phyloP scores from a whole-genome alignment of 2,329 filamentous ascomycete species.

The Penicillium concentricum region DNA sequence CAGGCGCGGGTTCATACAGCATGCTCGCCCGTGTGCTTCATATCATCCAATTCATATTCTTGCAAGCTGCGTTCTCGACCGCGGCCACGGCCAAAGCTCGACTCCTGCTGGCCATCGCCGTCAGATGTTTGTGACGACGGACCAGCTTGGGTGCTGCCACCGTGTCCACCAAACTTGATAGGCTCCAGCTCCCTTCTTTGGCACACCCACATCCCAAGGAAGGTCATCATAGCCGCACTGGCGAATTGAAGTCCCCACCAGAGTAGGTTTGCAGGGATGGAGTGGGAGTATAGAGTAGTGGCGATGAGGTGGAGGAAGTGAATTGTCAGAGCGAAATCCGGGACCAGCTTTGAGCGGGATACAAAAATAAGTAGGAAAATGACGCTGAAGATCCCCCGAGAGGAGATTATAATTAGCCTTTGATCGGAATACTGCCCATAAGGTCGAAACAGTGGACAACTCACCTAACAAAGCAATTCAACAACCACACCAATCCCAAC shows the following conservation, averaged over 20 bases:
- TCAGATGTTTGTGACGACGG: slow-evolving; percentile 13
- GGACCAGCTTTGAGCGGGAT: slow-evolving; percentile 86
- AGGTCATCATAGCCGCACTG: slow-evolving; percentile 63
- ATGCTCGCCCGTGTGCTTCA: slow-evolving; percentile 32
- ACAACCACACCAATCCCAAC: slow-evolving; percentile 64
- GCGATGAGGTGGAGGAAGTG: slow-evolving; percentile 78
- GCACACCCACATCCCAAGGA: slow-evolving; percentile 83
- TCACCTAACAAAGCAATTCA: slow-evolving; percentile 65
- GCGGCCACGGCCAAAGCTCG: slow-evolving; percentile 31
- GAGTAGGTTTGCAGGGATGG: slow-evolving; percentile 72
- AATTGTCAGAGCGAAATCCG: slow-evolving; percentile 88
- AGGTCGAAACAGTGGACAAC: slow-evolving; percentile 33
- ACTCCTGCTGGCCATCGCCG: slow-evolving; percentile 22
- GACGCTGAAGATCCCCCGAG: slow-evolving; percentile 54
- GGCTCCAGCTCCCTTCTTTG: slow-evolving; percentile 85
- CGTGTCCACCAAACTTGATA: slow-evolving; percentile 75
- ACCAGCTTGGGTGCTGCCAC: slow-evolving; percentile 18
- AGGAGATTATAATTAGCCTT: not conserved
- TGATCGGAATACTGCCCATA: not conserved
- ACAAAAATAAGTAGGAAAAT: slow-evolving; percentile 81
- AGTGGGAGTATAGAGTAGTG: slow-evolving; percentile 74
- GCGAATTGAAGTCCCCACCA: slow-evolving; percentile 77
- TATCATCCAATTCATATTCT: slow-evolving; percentile 38
- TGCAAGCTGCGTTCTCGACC: slow-evolving; percentile 30
- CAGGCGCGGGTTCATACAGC: slow-evolving; percentile 25